Evolutionary conservation across 2,329 filamentous ascomycete genomes (phyloP).

Genomic region (Xylariaceae sp.): DNA sequence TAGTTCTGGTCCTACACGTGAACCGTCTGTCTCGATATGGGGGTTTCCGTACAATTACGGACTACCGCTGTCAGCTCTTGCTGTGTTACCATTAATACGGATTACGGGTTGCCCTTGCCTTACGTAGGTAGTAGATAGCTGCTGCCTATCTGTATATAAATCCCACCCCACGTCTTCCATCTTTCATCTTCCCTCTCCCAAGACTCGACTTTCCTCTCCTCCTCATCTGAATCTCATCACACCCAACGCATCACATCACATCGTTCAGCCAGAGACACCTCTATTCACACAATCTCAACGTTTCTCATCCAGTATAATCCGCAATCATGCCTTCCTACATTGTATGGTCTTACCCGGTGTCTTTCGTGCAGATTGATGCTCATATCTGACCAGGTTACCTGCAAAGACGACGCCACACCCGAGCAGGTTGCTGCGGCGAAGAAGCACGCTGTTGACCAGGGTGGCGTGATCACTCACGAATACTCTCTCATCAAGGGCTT

Average conservation of each 20-base stretch:
- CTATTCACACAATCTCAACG: neutral
- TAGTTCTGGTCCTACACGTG: neutral
- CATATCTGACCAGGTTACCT: constrained; percentile 60
- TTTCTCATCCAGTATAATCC: constrained; percentile 15
- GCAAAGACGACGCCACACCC: constrained; percentile 63
- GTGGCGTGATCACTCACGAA: constrained; percentile 77
- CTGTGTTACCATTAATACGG: no score
- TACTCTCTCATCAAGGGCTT: constrained; percentile 89
- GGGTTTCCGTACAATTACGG: no score
- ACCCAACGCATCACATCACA: neutral
- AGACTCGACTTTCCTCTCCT: neutral
- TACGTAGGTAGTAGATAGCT: no score
- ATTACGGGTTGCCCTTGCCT: no score
- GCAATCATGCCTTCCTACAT: constrained; percentile 53
- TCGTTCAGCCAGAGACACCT: neutral
- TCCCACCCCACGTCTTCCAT: neutral
- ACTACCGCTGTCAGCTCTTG: neutral
- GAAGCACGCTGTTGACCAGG: constrained; percentile 66
- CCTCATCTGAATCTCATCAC: neutral
- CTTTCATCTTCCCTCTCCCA: neutral
- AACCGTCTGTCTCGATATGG: neutral
- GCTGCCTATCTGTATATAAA: neutral
- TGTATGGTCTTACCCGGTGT: constrained; percentile 33
- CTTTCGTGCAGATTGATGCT: neutral
- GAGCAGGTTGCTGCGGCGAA: constrained; percentile 70